Conservation (phyloP, 768 basidiomycete genomes). For the Daedaleopsis nitida region DNA sequence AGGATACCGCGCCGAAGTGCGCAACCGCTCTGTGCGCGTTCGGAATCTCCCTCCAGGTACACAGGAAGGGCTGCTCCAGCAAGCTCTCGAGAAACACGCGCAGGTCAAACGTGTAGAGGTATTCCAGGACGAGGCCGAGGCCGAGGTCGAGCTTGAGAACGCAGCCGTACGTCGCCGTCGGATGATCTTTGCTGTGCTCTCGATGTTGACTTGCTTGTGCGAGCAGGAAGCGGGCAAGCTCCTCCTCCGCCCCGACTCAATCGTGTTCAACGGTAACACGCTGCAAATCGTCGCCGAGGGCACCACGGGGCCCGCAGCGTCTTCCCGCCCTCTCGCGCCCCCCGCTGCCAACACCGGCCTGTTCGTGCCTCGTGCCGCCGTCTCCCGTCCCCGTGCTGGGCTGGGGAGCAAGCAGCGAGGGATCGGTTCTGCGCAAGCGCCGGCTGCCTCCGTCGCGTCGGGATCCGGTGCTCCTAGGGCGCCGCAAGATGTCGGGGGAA, state of each 20-base stretch:
- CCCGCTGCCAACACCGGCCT: constrained; percentile 43
- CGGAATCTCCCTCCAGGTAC: constrained; percentile 72
- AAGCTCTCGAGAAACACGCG: constrained; percentile 78
- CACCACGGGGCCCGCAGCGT: constrained; percentile 8
- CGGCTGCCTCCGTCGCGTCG: constrained; percentile 7
- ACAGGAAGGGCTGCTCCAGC: constrained; percentile 92
- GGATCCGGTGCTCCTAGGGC: not conserved
- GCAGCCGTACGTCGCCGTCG: constrained; percentile 52
- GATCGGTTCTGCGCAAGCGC: not conserved
- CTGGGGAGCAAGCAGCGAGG: constrained; percentile 56
- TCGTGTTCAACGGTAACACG: constrained; percentile 64
- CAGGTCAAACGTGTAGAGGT: constrained; percentile 75
- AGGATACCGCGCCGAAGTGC: constrained; percentile 51
- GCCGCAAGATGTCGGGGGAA: constrained; percentile 32
- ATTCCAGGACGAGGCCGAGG: constrained; percentile 60
- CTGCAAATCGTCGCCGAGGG: constrained; percentile 62
- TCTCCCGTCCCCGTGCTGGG: constrained; percentile 71
- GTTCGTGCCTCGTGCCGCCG: constrained; percentile 70
- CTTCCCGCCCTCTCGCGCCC: constrained; percentile 24
- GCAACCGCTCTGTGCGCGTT: constrained; percentile 74
- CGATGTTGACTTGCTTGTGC: not conserved
- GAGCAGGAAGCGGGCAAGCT: constrained; percentile 82
- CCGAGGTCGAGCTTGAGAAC: constrained; percentile 65
- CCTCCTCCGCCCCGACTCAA: constrained; percentile 68
- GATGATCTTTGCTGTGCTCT: not conserved